These are phyloP conservation scores for Mallotus japonicus DNA, from an alignment of 441 rosid genomes.

Conservation along the genomic window DNA sequence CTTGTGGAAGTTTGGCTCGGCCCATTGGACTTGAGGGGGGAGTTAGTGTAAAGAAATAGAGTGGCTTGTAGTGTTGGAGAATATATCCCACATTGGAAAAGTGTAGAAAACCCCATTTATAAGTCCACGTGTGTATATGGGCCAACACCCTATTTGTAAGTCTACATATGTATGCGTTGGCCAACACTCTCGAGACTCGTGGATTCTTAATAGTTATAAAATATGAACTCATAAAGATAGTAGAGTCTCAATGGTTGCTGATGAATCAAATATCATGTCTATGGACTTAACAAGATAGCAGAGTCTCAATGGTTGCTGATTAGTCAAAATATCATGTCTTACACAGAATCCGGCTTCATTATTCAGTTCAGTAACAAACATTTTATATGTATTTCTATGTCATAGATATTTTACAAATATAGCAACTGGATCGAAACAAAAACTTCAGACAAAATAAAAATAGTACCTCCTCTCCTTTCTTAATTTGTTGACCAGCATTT, in stretches of 20 bases:
- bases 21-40: too few relatives aligned
- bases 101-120: too few relatives aligned
- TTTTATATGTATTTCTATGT: not conserved
- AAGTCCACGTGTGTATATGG: too few relatives aligned
- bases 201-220: not conserved
- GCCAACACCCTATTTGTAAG: too few relatives aligned
- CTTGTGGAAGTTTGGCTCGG: too few relatives aligned
- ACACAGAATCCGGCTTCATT: not conserved
- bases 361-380: not conserved
- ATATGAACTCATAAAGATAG: not conserved
- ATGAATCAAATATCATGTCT: too few relatives aligned
- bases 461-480: slow-evolving; percentile 81
- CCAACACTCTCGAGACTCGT: too few relatives aligned
- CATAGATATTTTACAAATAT: not conserved
- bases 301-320: slow-evolving; percentile 1
- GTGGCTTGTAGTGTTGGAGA: too few relatives aligned
- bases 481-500: slow-evolving; percentile 77
- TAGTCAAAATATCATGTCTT: not conserved
- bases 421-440: slow-evolving; percentile 4
- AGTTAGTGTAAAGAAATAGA: too few relatives aligned
- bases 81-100: too few relatives aligned
- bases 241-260: too few relatives aligned
- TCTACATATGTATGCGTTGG: too few relatives aligned
- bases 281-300: not conserved
- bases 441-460: slow-evolving; percentile 14